Evolutionary conservation across 2,329 filamentous ascomycete species (phyloP), one percentile per base, ranked within the genome.

Genomic region (Aspergillus aculeatinus): DNA sequence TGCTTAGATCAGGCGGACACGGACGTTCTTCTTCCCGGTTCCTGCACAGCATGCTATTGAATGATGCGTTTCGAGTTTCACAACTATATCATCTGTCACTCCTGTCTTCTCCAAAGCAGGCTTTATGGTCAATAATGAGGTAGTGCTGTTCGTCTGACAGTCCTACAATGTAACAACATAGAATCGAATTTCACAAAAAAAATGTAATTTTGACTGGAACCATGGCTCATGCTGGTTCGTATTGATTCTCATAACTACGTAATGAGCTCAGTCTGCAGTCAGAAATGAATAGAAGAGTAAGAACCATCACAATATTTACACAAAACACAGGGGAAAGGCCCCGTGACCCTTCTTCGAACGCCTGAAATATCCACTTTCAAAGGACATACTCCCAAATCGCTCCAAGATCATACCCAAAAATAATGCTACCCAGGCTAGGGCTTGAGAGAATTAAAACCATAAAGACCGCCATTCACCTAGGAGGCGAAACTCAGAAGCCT

Each of bases 1-100:
- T 74, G 87, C 87, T 62, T 92, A 77, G 75, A 59, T 54, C 6
- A 19, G 14, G 42, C 42, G 23, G 39, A 53, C 7, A 12, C 51
- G 5, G 16, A 14, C 14, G 16, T 39, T 39, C 9, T 27, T 25
- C 23, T n/a, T 29, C 48, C 25, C 23, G 27, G 31, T 7, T 10
- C 27, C 11, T 25, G 12, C n/a, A 16, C 12, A 10, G 39, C 39
- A 19, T 44, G 39, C 39, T 44, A 16, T 7, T 16, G 16, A 44
- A 44, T 19, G 39, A 19, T 44, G 39, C 33, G 39, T 48, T 55
- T 19, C n/a, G 12, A 53, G 21, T 27, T 44, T 55, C 31, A 35
- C 48, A 42, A 19, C 5, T 44, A 44, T 44, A 44, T 44, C 16
- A 16, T 44, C 39, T 44, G 14, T 12, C 33, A 35, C 39, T 44